Percentiles rank a stretch among this genome's conserved stretches.
These are phyloP conservation scores for Epichloe gansuensis DNA, from an alignment of 2,329 filamentous ascomycete genomes.

Conservation along the genomic window DNA sequence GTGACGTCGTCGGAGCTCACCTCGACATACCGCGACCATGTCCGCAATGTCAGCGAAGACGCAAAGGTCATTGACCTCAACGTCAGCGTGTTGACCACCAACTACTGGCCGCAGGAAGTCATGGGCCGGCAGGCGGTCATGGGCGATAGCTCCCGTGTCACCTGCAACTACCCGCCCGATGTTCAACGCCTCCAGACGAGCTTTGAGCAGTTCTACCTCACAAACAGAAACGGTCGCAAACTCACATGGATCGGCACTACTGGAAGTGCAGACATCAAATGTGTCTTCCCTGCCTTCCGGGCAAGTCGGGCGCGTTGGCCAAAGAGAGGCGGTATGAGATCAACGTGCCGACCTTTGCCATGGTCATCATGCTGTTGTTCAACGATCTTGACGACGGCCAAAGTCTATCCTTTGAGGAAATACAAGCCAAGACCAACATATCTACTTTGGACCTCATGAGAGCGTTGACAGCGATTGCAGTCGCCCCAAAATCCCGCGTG, in stretches of 20 bases:
- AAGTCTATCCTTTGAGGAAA: constrained; percentile 55
- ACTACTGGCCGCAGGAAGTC: constrained; percentile 87
- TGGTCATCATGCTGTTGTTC: constrained; percentile 82
- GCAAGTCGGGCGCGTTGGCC: constrained; percentile 49
- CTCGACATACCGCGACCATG: constrained; percentile 59
- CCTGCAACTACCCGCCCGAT: constrained; percentile 61
- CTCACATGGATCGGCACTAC: constrained; percentile 65
- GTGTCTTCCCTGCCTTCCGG: constrained; percentile 60
- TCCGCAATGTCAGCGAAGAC: constrained; percentile 36
- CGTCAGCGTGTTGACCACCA: constrained; percentile 79
- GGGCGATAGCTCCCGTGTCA: constrained; percentile 27
- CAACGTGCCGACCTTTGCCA: constrained; percentile 83
- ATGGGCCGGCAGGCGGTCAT: constrained; percentile 52
- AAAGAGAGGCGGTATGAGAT: constrained; percentile 72
- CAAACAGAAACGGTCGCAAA: constrained; percentile 75
- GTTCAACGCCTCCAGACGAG: constrained; percentile 67
- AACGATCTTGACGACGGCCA: constrained; percentile 53
- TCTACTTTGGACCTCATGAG: constrained; percentile 59
- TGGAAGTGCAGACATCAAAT: constrained; percentile 77
- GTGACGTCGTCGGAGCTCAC: constrained; percentile 75
- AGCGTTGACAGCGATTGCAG: constrained; percentile 68
- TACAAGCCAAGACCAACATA: constrained; percentile 72
- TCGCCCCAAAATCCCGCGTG: constrained; percentile 72
- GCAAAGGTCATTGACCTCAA: constrained; percentile 55
- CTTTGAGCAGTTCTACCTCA: constrained; percentile 80